Evolutionary conservation across 1,284 basidiomycete genomes (phyloP).

Genomic region (Boletus sp.): DNA sequence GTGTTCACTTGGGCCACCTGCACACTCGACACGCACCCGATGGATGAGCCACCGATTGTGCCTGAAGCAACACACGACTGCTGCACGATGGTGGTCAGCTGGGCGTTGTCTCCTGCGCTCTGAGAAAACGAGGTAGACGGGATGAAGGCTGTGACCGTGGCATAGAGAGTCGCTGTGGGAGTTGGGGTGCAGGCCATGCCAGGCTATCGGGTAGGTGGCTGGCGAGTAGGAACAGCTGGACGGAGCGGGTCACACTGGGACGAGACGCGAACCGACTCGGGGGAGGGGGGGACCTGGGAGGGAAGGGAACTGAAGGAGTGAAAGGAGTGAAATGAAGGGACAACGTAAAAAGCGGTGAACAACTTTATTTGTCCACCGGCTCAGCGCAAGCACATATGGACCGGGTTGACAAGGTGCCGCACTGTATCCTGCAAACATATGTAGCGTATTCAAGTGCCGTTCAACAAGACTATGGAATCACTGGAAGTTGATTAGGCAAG

Average conservation of each 20-base stretch:
- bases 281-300: background rate
- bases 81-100: constrained; percentile 30
- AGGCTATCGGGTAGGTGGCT: no score
- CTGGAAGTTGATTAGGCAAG: constrained; percentile 5
- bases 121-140: constrained; percentile 37
- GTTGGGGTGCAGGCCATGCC: constrained; percentile 33
- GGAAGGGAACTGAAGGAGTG: background rate
- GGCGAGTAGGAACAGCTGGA: no score
- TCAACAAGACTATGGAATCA: constrained; percentile 1
- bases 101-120: constrained; percentile 24
- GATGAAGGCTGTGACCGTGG: constrained; percentile 32
- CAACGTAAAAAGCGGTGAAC: background rate
- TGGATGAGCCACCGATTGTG: constrained; percentile 24
- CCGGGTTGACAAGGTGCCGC: no score
- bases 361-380: constrained; percentile 6
- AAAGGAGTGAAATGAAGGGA: constrained; percentile 1
- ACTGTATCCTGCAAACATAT: no score
- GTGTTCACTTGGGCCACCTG: constrained; percentile 30
- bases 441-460: no score
- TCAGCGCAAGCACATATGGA: no score
- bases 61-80: constrained; percentile 33
- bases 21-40: constrained; percentile 28
- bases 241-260: no score
- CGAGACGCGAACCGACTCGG: no score
- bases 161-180: constrained; percentile 38